Conservation (phyloP, 257 asterid species). For the Plantago major region DNA sequence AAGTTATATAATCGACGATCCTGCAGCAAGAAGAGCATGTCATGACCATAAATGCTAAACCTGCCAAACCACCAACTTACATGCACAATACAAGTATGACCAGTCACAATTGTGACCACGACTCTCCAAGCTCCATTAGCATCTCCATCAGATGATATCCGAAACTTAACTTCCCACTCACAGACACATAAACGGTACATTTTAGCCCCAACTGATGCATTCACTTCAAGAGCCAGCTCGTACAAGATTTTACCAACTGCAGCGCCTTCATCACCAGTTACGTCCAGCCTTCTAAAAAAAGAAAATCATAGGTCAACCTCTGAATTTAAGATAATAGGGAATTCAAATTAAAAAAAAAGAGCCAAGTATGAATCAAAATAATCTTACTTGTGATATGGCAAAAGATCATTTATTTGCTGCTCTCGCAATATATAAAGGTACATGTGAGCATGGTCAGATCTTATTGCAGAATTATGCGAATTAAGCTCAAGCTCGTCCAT, state of each 20-base stretch:
- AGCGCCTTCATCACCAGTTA: conserved; percentile 51
- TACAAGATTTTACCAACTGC: conserved; percentile 60
- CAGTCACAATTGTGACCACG: conserved; percentile 80
- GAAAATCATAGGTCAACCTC: conserved; percentile 13
- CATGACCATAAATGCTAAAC: background rate
- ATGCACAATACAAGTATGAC: conserved; percentile 92
- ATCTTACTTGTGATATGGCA: conserved; percentile 75
- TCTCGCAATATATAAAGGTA: conserved; percentile 77
- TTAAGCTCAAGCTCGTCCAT: conserved; percentile 98
- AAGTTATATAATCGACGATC: background rate
- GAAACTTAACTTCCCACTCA: conserved; percentile 94
- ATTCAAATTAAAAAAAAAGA: conserved; percentile 5
- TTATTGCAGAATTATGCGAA: conserved; percentile 74
- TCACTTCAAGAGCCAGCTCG: conserved; percentile 64
- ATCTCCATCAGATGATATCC: conserved; percentile 85
- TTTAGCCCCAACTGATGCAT: conserved; percentile 75
- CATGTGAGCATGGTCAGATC: conserved; percentile 95
- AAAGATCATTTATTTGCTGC: conserved; percentile 82
- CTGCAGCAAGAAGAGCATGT: background rate
- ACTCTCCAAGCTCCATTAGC: conserved; percentile 99
- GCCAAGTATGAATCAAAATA: conserved; percentile 13
- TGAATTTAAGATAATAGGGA: conserved; percentile 4
- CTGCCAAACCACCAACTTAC: conserved; percentile 40
- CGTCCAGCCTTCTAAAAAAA: conserved; percentile 55
- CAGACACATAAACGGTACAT: conserved; percentile 92